Evolutionary conservation across 805 yeast species (phyloP).

Genomic region (Cyberlindnera subsufficiens): DNA sequence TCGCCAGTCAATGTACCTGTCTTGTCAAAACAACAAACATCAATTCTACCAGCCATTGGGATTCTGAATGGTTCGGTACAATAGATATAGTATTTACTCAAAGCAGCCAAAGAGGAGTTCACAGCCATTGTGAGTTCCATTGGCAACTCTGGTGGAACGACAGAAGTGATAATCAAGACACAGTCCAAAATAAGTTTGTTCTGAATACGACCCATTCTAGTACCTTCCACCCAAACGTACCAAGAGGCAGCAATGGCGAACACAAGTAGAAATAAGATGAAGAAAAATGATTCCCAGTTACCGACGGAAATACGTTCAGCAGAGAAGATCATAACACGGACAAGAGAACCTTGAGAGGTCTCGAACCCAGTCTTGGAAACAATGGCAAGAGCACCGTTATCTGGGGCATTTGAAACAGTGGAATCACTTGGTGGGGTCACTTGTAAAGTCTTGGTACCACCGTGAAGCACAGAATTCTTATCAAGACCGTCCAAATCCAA

Average conservation of each 20-base stretch:
- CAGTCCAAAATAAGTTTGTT: constrained; percentile 92
- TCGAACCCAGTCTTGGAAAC: constrained; percentile 97
- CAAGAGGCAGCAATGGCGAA: constrained; percentile 95
- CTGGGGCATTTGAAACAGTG: constrained; percentile 57
- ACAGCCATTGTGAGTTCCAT: constrained; percentile 99
- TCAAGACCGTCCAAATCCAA: constrained; percentile 79
- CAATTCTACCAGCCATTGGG: constrained; percentile 96
- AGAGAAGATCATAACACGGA: constrained; percentile 95
- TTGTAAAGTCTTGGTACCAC: constrained; percentile 95
- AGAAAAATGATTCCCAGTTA: constrained; percentile 87
- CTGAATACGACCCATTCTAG: constrained; percentile 90
- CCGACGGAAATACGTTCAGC: constrained; percentile 96
- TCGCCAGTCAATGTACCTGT: constrained; percentile 98
- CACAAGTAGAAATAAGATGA: constrained; percentile 80
- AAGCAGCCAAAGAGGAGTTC: constrained; percentile 81
- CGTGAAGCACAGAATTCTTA: constrained; percentile 82
- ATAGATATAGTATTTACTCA: constrained; percentile 81
- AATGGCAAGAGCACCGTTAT: constrained; percentile 84
- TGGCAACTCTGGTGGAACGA: constrained; percentile 97
- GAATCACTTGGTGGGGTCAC: constrained; percentile 63
- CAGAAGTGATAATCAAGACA: constrained; percentile 92
- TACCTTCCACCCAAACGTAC: constrained; percentile 98
- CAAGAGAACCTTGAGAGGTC: constrained; percentile 95
- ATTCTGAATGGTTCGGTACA: constrained; percentile 99
- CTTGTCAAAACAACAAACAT: constrained; percentile 97